Conservation (phyloP, 2,329 filamentous ascomycete species). For the Hymenoscyphus occultus region DNA sequence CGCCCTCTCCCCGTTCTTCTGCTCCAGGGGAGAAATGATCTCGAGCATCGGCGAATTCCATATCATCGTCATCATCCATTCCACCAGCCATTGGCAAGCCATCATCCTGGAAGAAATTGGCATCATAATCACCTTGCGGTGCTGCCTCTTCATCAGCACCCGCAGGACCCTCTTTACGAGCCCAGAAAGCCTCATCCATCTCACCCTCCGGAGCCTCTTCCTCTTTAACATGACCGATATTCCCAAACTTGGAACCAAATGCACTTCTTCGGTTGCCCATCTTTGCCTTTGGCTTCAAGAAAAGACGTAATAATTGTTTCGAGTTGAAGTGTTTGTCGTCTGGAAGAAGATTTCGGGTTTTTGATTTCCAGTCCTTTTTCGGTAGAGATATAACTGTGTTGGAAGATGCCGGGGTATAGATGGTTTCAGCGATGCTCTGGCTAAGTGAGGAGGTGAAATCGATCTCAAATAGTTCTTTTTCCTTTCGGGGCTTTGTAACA, state of each 20-base stretch:
- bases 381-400: slow-evolving; percentile 81
- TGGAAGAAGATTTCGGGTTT: slow-evolving; percentile 86
- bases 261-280: slow-evolving; percentile 64
- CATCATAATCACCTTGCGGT: slow-evolving; percentile 81
- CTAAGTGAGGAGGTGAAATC: slow-evolving; percentile 80
- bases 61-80: slow-evolving; percentile 60
- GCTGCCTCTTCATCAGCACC: slow-evolving; percentile 50
- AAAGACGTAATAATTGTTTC: slow-evolving; percentile 80
- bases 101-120: slow-evolving; percentile 95
- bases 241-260: slow-evolving; percentile 44
- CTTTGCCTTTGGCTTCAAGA: slow-evolving; percentile 90
- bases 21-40: slow-evolving; percentile 72
- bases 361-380: slow-evolving; percentile 94
- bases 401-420: slow-evolving; percentile 78
- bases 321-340: slow-evolving; percentile 99
- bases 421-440: slow-evolving; percentile 64
- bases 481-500: slow-evolving; percentile 69
- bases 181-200: slow-evolving; percentile 96
- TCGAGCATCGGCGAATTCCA: slow-evolving; percentile 75
- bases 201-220: slow-evolving; percentile 65
- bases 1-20: slow-evolving; percentile 43
- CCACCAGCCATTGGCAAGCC: slow-evolving; percentile 65
- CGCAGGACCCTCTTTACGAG: slow-evolving; percentile 57
- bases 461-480: slow-evolving; percentile 95
- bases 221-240: slow-evolving; percentile 47